Base-by-base conservation (phyloP, 1,284 basidiomycete species). In the Ceratobasidium sp. region DNA sequence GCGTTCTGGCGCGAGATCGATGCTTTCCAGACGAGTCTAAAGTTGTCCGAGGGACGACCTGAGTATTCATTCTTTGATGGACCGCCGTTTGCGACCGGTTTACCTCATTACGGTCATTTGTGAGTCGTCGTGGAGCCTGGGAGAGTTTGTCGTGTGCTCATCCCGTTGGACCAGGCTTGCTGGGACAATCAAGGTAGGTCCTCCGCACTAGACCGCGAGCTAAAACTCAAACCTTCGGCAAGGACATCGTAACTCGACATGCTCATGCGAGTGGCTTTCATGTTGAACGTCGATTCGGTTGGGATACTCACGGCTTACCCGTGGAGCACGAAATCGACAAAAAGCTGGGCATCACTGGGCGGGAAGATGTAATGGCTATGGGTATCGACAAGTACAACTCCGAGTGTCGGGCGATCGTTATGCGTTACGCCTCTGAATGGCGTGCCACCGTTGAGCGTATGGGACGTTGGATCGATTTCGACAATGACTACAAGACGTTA, bases 261-360 rank as follows among this genome's bases (percentile, higher is more conserved):
- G 97, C 97, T 1, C 91, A 94, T 80, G 91, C 94, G 46, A 97
- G 92, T 64, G 97, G 97, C 12, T 91, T 90, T 83, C 93, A 98
- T 80, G 97, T 99, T 77, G 89, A 92, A 75, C 92, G 97, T 74
- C 89, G 97, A 69, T 99, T 99, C 81, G 97, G 97, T 65, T 99
- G 97, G 97, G 97, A 99, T 82, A 98, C 97, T 32, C 97, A 99
- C 83, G 97, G 97, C 72, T 88, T 99, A 23, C 97, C 97, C 48
- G 96, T 99, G 78, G 97, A 99, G 83, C 96, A 98, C 83, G 96
- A 98, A 85, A 99, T 99, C 84, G 97, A 99, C 88, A 99, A 98
- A 84, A 92, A 89, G 78, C 87, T 99, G 64, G 89, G 89, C 58
- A 98, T 99, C 85, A 94, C 90, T 46, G 91, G 95, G 57, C 94